Percentiles rank a stretch among this genome's conserved stretches.
Conservation (phyloP, 495 filamentous ascomycete species). For the Ascodesmis nigricans region DNA sequence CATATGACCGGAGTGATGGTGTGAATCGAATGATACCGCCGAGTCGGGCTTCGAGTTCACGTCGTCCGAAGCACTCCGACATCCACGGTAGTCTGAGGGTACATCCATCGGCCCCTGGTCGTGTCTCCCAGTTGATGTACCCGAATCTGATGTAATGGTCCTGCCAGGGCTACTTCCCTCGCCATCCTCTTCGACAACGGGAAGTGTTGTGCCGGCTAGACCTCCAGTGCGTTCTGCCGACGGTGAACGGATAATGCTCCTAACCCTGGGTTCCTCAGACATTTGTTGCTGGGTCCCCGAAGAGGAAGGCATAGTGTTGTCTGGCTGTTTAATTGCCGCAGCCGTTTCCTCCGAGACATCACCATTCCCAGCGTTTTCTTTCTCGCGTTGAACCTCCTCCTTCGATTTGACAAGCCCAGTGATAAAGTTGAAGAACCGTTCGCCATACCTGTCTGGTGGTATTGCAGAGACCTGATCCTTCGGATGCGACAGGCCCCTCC, state of each 20-base stretch:
- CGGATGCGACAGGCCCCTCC: slow-evolving; percentile 69
- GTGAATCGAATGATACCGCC: not conserved
- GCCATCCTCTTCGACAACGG: slow-evolving; percentile 76
- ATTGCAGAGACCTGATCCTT: slow-evolving; percentile 77
- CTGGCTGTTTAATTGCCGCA: too few species aligned
- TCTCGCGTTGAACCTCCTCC: slow-evolving; percentile 53
- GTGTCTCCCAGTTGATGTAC: slow-evolving; percentile 23
- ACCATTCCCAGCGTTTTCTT: slow-evolving; percentile 28
- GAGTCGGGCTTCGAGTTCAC: slow-evolving; percentile 10
- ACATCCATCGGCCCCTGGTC: slow-evolving; percentile 25
- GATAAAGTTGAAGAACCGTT: slow-evolving; percentile 88
- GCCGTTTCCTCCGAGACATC: slow-evolving; percentile 23
- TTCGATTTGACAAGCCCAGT: slow-evolving; percentile 67
- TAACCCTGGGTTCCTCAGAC: slow-evolving; percentile 28
- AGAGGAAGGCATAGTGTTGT: slow-evolving; percentile 12
- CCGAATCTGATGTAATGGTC: slow-evolving; percentile 24
- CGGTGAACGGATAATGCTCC: slow-evolving; percentile 32
- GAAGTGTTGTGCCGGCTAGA: slow-evolving; percentile 44
- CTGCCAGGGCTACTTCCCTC: slow-evolving; percentile 52
- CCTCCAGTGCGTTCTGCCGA: slow-evolving; percentile 32
- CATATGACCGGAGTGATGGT: too few species aligned
- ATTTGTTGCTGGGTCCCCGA: slow-evolving; percentile 23
- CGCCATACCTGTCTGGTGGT: slow-evolving; percentile 77
- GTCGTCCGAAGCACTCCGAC: too few species aligned
- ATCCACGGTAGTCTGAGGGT: slow-evolving; percentile 27